These are phyloP conservation scores for Asterionellopsis glacialis DNA, from an alignment of 108 stramenopile species.

Conservation along the genomic window DNA sequence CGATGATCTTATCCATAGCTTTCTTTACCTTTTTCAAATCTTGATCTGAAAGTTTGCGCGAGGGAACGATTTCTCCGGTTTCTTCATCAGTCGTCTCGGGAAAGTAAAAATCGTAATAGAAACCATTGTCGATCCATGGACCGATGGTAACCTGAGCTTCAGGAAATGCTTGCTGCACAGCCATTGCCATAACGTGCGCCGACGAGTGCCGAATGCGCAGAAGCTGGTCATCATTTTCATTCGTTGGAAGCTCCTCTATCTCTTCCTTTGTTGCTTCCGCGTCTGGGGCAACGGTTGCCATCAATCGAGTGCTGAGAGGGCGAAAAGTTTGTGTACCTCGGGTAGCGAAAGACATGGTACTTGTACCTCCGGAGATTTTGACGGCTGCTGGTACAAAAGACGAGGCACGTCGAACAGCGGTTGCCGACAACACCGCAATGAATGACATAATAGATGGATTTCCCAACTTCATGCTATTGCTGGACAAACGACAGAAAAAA, in stretches of 20 bases:
- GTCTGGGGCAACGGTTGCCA: conserved; percentile 25
- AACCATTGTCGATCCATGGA: conserved; percentile 98
- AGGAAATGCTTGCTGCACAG: conserved; percentile 90
- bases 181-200: conserved; percentile 99
- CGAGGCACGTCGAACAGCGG: conserved; percentile 1
- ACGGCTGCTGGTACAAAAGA: conserved; percentile 2
- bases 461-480: conserved; percentile 6
- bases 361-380: background rate
- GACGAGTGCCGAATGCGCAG: conserved; percentile 92
- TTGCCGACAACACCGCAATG: background rate
- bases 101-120: conserved; percentile 96
- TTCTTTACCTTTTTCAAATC: conserved; percentile 92
- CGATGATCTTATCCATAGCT: conserved; percentile 95
- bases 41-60: conserved; percentile 67
- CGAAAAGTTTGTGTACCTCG: background rate
- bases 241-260: conserved; percentile 82
- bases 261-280: conserved; percentile 16
- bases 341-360: background rate
- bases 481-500: background rate
- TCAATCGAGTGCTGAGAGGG: conserved; percentile 7
- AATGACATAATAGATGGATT: background rate
- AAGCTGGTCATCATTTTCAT: conserved; percentile 85
- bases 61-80: conserved; percentile 57
- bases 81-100: conserved; percentile 67
- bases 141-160: conserved; percentile 96